Conservation (phyloP, 257 asterid species). For the Gynochthodes officinalis region DNA sequence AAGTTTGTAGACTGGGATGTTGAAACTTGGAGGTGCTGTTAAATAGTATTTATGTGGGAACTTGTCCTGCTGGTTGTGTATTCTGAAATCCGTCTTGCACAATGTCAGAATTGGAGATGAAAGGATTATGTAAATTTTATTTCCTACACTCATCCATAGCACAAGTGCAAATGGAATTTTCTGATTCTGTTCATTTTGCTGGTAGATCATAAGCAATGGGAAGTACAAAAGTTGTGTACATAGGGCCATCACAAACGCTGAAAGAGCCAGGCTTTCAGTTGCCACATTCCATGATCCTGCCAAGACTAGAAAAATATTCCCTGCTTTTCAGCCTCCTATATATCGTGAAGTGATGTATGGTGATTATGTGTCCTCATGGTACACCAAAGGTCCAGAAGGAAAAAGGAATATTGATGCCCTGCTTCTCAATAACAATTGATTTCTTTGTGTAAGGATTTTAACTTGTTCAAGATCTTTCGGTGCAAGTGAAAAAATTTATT, state of each 20-base stretch:
- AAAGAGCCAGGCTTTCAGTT: constrained; percentile 64
- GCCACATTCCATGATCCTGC: constrained; percentile 96
- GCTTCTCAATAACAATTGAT: constrained; percentile 22
- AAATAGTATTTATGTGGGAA: background rate
- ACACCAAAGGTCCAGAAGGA: constrained; percentile 86
- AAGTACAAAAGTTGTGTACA: constrained; percentile 70
- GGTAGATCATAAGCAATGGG: constrained; percentile 78
- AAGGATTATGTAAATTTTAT: background rate
- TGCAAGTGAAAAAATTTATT: background rate
- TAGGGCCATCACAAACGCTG: constrained; percentile 71
- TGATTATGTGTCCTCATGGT: constrained; percentile 80
- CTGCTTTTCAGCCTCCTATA: constrained; percentile 57
- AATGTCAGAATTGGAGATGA: no score
- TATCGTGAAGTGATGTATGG: constrained; percentile 63
- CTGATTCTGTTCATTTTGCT: background rate
- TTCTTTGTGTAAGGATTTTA: background rate
- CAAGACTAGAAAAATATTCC: constrained; percentile 45
- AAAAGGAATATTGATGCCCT: constrained; percentile 82
- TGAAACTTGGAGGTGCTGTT: background rate
- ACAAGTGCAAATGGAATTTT: background rate
- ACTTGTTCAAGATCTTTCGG: background rate
- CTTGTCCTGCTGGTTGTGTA: background rate
- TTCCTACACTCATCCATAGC: background rate
- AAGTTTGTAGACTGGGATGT: background rate
- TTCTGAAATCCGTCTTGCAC: background rate